phyloP scores from a whole-genome alignment of 208 protist species.

The Acanthamoeba healyi region DNA sequence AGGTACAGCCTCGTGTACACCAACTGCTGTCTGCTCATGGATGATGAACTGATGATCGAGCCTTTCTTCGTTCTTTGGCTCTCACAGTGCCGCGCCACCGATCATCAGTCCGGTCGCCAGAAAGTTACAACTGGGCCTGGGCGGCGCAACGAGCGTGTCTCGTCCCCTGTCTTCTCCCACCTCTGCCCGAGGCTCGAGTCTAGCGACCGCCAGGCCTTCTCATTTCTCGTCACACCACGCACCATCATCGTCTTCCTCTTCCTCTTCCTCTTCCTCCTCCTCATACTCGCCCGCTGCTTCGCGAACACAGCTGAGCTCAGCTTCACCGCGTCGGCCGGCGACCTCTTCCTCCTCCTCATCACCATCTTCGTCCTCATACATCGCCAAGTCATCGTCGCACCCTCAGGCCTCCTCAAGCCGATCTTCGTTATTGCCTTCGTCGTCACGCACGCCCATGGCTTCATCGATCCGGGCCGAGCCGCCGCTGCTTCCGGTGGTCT shows the following conservation, averaged over 20 bases:
- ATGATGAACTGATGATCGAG: background rate
- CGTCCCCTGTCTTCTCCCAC: background rate
- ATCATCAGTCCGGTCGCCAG: background rate
- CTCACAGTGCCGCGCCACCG: background rate
- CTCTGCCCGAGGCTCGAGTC: background rate
- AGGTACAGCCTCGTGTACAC: constrained; percentile 12
- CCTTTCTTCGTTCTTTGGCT: background rate
- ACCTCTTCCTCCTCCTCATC: background rate
- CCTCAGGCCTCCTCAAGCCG: background rate
- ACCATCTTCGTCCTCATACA: background rate
- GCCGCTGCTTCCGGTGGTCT: background rate
- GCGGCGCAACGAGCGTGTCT: background rate
- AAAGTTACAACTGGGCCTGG: background rate
- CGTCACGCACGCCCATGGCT: background rate
- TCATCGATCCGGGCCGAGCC: background rate
- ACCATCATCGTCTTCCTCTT: background rate
- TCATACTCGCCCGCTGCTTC: background rate
- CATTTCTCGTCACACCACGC: background rate
- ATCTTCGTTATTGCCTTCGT: too few relatives aligned
- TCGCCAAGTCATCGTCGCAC: too few relatives aligned
- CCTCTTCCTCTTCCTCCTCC: background rate
- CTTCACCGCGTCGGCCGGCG: too few relatives aligned
- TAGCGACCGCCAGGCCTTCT: background rate
- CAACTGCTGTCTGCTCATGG: background rate
- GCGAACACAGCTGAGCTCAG: background rate